Evolutionary conservation across 768 basidiomycete species (phyloP), one percentile per base, ranked within the genome.

Genomic region (Leccinum rimulosum): DNA sequence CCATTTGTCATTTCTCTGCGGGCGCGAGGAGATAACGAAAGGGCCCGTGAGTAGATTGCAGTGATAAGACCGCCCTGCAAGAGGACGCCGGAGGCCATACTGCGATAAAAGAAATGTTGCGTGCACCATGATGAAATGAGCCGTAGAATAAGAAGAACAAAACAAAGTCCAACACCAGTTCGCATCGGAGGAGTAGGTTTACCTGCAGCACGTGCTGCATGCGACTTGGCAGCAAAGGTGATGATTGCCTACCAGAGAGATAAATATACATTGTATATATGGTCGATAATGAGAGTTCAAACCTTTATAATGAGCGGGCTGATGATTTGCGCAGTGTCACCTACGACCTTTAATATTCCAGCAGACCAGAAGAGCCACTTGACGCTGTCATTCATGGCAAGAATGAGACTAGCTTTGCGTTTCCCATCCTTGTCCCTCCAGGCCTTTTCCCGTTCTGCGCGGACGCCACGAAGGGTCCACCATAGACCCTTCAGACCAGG

Each of bases 11-110:
- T 80, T 9, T 83, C 86, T 1, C 86, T 85, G 7, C 95, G 84
- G 6, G 93, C 85, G 45, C 91, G 87, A 17, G 89, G 83, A 3
- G 90, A 89, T 33, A 98, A 80, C 28, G 77, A 81, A 25, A 97
- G 79, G 1, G 89, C 87, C 47, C 88, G 86, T 28, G 84, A 80
- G 73, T 94, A 97, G 38, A 97, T 88, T 1, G 91, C 87, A 1
- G 91, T 87, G 64, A 97, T 96, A 49, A 97, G 80, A 2, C 93
- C 93, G 9, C 87, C 88, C 35, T 95, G 85, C 14, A 91, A 68
- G 15, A 94, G 81, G 3, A 95, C 92, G 27, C 95, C 95, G 11
- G 85, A 82, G 1, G 85, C 17, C 38, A 40, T 17, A 40, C 38
- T 40, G 4, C 38, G 38, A 40, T 40, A 40, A 40, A 17, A 4